These are phyloP conservation scores for Leccinum fuscescens DNA, from an alignment of 1,284 basidiomycete genomes.

Conservation along the genomic window DNA sequence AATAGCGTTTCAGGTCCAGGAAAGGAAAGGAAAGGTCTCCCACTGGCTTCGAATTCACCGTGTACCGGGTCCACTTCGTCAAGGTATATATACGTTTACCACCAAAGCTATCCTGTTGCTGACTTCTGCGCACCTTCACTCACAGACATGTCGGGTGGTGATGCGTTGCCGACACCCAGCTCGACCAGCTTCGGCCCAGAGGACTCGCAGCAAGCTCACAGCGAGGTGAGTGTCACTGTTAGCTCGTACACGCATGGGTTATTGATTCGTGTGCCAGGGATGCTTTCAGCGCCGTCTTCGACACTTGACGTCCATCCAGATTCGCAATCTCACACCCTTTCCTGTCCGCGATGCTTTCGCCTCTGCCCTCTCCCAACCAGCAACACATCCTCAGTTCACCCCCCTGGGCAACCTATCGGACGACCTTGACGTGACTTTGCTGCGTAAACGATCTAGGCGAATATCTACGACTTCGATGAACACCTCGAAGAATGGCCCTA, in stretches of 20 bases:
- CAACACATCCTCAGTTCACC: slow-evolving; percentile 56
- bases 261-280: slow-evolving; percentile 11
- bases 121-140: not conserved
- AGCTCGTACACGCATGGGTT: not conserved
- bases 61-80: not conserved
- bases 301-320: slow-evolving; percentile 70
- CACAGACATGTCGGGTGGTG: slow-evolving; percentile 23
- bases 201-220: slow-evolving; percentile 3
- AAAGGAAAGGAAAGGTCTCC: slow-evolving; percentile 24
- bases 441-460: slow-evolving; percentile 57
- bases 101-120: not conserved
- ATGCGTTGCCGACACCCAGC: slow-evolving; percentile 14
- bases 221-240: slow-evolving; percentile 17
- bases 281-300: slow-evolving; percentile 62
- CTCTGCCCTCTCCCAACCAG: slow-evolving; percentile 65
- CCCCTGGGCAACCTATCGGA: slow-evolving; percentile 57
- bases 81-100: slow-evolving; percentile 8
- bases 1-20: slow-evolving; percentile 9
- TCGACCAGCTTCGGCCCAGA: slow-evolving; percentile 19
- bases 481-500: slow-evolving; percentile 46
- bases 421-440: slow-evolving; percentile 64
- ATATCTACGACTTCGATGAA: slow-evolving; percentile 58
- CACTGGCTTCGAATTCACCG: not conserved
- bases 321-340: slow-evolving; percentile 80
- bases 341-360: slow-evolving; percentile 74